These are phyloP conservation scores for Gossypium mustelinum DNA, from an alignment of 345 rosid species.

Conservation along the genomic window DNA sequence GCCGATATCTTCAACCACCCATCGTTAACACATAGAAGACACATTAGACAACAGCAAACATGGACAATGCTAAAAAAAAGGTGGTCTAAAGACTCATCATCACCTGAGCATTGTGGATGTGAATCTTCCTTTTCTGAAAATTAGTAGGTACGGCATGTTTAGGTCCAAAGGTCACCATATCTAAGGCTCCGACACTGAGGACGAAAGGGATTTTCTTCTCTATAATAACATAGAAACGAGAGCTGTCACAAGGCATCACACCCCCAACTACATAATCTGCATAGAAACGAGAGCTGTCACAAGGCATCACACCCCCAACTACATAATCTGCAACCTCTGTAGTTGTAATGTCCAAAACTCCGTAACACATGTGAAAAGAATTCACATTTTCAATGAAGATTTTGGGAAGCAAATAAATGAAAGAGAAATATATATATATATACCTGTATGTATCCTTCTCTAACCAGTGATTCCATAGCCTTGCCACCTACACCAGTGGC, in stretches of 20 bases:
- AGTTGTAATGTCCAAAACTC: conserved; percentile 79
- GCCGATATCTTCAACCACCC: conserved; percentile 58
- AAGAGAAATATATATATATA: conserved; percentile 3
- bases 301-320: conserved; percentile 93
- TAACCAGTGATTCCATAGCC: conserved; percentile 83
- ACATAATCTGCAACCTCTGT: conserved; percentile 91
- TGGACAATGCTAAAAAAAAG: neutral
- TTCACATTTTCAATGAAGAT: neutral
- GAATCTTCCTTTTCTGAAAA: conserved; percentile 62
- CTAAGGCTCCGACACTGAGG: conserved; percentile 82
- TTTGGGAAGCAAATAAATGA: neutral
- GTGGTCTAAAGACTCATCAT: conserved; percentile 20
- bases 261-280: conserved; percentile 91
- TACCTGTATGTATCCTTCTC: conserved; percentile 79
- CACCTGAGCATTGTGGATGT: conserved; percentile 82
- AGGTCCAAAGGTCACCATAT: conserved; percentile 88
- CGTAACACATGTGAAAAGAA: conserved; percentile 34
- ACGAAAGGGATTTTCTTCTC: conserved; percentile 82
- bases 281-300: conserved; percentile 79
- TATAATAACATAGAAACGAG: conserved; percentile 65
- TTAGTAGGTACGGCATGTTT: conserved; percentile 62
- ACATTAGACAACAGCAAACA: neutral
- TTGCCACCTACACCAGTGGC: conserved; percentile 92
- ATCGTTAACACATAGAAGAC: conserved; percentile 6
- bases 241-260: conserved; percentile 85